Base-by-base conservation (phyloP, 768 basidiomycete species). In the Serendipita sp. region DNA sequence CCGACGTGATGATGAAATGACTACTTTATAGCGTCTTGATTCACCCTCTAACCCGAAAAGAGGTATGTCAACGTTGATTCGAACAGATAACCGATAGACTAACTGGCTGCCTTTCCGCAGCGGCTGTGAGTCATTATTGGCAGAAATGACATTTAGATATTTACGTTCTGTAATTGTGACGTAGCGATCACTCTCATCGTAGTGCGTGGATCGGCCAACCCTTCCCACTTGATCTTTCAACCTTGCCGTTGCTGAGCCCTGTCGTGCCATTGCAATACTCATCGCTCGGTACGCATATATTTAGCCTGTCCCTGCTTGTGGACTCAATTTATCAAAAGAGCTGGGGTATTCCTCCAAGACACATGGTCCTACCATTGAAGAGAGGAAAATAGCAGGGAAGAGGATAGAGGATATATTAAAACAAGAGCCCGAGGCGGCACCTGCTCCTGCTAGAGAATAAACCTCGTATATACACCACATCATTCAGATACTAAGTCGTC, bases 121-220 rank as follows among this genome's bases (percentile, higher is more conserved):
- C 76, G 79, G 72, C 77, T 73, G 83, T 84, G 67, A 64, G 82
- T 71, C 4, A n/a, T 31, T 3, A 11, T 10, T 6, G 11, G 10
- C 3, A 34, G 13, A 11, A 37, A 6, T 27, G 52, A 13, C 33
- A 27, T 33, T 62, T 48, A n/a, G 52, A 63, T 15, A 66, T 63
- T 48, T 34, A 37, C 33, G 31, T 0, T 44, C 15, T 16, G 2
- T 23, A 37, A 53, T 27, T 40, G 6, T 66, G 16, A 33, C 31
- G 16, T 60, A 88, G 84, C 64, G 88, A 89, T 70, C 87, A 90
- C 67, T 82, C 85, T 68, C 66, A 73, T n/a, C 81, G 88, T 2
- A 77, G 73, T 27, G 83, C 87, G 1, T 90, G 87, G 88, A 79
- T 90, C 15, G 87, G 88, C 0, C 80, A 83, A 36, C 71, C 87